These are phyloP conservation scores for Triangularia verruculosa DNA, from an alignment of 2,329 filamentous ascomycete genomes.

Conservation along the genomic window DNA sequence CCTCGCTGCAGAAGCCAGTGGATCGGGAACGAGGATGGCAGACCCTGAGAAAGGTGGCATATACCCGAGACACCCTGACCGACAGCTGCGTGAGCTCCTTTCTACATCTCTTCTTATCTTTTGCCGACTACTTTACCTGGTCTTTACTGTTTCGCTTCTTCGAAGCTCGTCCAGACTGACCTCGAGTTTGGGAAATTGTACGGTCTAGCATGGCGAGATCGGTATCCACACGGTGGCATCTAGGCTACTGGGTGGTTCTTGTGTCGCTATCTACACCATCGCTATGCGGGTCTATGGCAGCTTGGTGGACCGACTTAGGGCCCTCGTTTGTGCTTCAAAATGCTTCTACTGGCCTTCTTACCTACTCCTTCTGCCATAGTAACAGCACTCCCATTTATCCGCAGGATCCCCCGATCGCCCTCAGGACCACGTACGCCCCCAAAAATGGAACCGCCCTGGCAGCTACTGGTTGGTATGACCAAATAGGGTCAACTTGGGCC, in stretches of 20 bases:
- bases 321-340: constrained; percentile 16
- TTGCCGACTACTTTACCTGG: background rate
- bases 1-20: background rate
- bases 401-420: constrained; percentile 5
- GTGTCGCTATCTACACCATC: constrained; percentile 2
- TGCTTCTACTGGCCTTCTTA: constrained; percentile 12
- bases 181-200: background rate
- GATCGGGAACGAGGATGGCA: background rate
- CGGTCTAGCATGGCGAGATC: constrained; percentile 8
- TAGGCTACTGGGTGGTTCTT: constrained; percentile 5
- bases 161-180: background rate
- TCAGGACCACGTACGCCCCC: constrained; percentile 22
- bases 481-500: constrained; percentile 19
- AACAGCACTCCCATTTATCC: constrained; percentile 16
- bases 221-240: background rate
- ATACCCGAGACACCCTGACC: background rate
- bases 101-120: background rate
- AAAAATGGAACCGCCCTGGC: constrained; percentile 35
- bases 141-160: background rate
- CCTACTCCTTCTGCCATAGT: constrained; percentile 13
- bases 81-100: background rate
- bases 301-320: constrained; percentile 17
- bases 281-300: constrained; percentile 16
- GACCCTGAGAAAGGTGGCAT: background rate
- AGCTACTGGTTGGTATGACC: constrained; percentile 34